These are phyloP conservation scores for Herpetomonas samuelpessoai DNA, from an alignment of 208 protist genomes.

Conservation along the genomic window DNA sequence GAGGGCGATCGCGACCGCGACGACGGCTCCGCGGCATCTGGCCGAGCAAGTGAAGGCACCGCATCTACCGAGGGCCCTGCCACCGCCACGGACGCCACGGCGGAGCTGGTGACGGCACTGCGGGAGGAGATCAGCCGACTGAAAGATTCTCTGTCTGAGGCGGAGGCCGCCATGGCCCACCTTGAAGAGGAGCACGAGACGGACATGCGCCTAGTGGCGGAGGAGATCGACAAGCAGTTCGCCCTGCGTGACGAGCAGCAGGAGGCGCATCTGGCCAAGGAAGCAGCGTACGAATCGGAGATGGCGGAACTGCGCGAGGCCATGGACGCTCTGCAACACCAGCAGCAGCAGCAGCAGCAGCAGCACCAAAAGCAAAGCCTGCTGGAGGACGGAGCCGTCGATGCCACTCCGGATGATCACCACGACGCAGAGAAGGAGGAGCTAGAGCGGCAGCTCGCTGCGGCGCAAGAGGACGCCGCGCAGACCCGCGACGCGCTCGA, in stretches of 20 bases:
- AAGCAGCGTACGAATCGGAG: slow-evolving; percentile 26
- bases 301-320: slow-evolving; percentile 8
- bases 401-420: not conserved
- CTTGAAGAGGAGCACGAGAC: slow-evolving; percentile 4
- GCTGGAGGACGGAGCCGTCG: not conserved
- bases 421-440: not conserved
- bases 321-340: not conserved
- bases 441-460: not conserved
- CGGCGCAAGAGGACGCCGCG: slow-evolving; percentile 1
- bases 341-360: slow-evolving; percentile 12
- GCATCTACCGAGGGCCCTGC: not conserved
- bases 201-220: slow-evolving; percentile 8
- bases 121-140: not conserved
- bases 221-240: slow-evolving; percentile 17
- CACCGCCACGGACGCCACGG: not conserved
- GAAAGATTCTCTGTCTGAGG: slow-evolving; percentile 1
- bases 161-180: slow-evolving; percentile 9
- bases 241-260: slow-evolving; percentile 16
- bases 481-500: slow-evolving; percentile 11
- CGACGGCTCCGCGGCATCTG: no score
- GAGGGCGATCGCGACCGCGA: not conserved
- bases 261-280: slow-evolving; percentile 9
- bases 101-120: slow-evolving; percentile 1
- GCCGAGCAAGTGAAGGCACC: not conserved
- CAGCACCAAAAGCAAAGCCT: slow-evolving; percentile 12